These are phyloP conservation scores for Ramularia collo-cygni DNA, from an alignment of 2,329 filamentous ascomycete species.

Conservation along the genomic window DNA sequence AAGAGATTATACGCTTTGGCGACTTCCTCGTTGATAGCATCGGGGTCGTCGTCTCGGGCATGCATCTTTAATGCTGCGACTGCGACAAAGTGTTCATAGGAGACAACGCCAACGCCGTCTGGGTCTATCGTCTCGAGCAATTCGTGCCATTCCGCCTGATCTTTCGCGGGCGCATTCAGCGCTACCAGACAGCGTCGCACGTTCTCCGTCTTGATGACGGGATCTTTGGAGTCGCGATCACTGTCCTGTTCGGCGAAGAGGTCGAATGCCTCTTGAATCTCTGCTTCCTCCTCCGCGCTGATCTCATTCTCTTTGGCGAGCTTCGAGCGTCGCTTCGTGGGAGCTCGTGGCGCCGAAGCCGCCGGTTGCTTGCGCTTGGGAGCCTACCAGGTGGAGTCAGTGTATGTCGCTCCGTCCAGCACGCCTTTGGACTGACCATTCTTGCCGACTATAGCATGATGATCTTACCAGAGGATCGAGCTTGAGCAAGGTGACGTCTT, in stretches of 20 bases:
- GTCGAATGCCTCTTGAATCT: conserved; percentile 84
- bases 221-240: conserved; percentile 59
- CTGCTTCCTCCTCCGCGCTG: conserved; percentile 72
- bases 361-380: conserved; percentile 28
- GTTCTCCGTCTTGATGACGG: conserved; percentile 37
- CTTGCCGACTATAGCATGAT: background rate
- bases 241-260: conserved; percentile 54
- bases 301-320: conserved; percentile 90
- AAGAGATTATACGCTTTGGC: conserved; percentile 79
- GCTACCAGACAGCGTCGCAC: conserved; percentile 51
- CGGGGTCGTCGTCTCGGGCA: conserved; percentile 39
- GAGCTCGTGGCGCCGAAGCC: conserved; percentile 18
- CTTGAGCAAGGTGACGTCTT: background rate
- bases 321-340: conserved; percentile 64
- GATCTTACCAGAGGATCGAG: background rate
- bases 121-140: conserved; percentile 80
- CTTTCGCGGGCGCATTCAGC: conserved; percentile 65
- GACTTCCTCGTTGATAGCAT: conserved; percentile 56
- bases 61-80: conserved; percentile 84
- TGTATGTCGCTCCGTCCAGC: background rate
- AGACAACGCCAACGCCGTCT: conserved; percentile 66
- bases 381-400: conserved; percentile 11
- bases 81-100: conserved; percentile 75
- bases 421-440: background rate
- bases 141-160: conserved; percentile 61